Evolutionary conservation across 2,329 filamentous ascomycete genomes (phyloP).

Genomic region (Podosphaera fusca): DNA sequence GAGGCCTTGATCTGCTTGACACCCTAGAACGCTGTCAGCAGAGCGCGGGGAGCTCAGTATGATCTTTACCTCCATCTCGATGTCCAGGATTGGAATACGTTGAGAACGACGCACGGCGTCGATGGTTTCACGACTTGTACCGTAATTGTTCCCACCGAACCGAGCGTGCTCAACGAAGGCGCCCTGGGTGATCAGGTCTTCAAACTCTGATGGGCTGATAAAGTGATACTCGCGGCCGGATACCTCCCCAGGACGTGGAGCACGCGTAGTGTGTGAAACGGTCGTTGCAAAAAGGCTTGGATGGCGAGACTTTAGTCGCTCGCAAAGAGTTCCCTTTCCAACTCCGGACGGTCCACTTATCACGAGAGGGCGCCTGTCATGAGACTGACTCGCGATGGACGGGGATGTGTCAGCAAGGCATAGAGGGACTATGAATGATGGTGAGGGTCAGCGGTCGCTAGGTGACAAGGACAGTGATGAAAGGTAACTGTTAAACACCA

Average conservation of each 20-base stretch:
- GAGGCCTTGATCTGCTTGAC: constrained; percentile 81
- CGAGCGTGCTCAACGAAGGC: constrained; percentile 70
- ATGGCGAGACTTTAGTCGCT: constrained; percentile 38
- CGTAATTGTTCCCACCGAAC: constrained; percentile 73
- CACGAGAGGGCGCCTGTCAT: constrained; percentile 36
- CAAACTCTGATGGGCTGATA: constrained; percentile 41
- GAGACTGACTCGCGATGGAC: too few relatives aligned
- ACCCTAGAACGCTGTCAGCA: constrained; percentile 24
- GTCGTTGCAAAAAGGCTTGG: constrained; percentile 33
- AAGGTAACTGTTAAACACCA: too few relatives aligned
- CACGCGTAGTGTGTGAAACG: constrained; percentile 58
- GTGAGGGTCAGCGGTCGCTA: too few relatives aligned
- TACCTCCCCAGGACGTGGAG: constrained; percentile 50
- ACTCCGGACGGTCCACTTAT: constrained; percentile 62
- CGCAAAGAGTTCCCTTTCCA: constrained; percentile 62
- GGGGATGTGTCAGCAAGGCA: too few relatives aligned
- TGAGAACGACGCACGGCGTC: constrained; percentile 48
- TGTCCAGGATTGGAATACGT: constrained; percentile 65
- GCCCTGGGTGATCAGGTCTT: constrained; percentile 38
- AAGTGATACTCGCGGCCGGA: constrained; percentile 69
- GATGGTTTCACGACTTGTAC: constrained; percentile 61
- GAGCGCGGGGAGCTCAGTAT: too few relatives aligned
- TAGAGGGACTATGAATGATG: too few relatives aligned
- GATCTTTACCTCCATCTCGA: constrained; percentile 65
- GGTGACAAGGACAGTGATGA: too few relatives aligned